Evolutionary conservation across 179 eudicot genomes (phyloP).

Genomic region (Carnegiea gigantea): DNA sequence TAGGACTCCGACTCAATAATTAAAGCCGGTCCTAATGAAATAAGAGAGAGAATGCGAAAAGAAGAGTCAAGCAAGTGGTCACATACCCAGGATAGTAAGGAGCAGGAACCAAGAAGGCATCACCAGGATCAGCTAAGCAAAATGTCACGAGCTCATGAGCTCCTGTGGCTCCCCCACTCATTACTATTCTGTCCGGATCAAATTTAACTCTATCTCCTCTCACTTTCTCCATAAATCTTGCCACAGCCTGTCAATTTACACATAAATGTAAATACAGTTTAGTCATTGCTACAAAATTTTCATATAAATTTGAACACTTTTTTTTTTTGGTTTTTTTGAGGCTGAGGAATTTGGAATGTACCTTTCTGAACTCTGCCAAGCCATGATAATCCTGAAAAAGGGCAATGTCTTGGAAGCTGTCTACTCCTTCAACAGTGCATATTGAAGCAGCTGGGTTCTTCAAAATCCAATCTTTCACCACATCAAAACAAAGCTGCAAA

Average conservation of each 20-base stretch:
- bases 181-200: constrained; percentile 74
- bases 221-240: constrained; percentile 80
- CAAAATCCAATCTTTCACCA: constrained; percentile 59
- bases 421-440: constrained; percentile 56
- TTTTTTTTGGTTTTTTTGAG: not conserved
- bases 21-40: too few relatives aligned
- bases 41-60: too few relatives aligned
- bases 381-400: constrained; percentile 82
- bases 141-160: constrained; percentile 77
- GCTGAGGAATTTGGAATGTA: constrained; percentile 17
- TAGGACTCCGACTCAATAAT: too few relatives aligned
- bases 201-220: constrained; percentile 65
- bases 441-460: constrained; percentile 62
- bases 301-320: too few relatives aligned
- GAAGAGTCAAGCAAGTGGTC: too few relatives aligned
- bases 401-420: constrained; percentile 55
- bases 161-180: constrained; percentile 97
- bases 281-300: not conserved
- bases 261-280: not conserved
- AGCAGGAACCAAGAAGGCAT: constrained; percentile 84
- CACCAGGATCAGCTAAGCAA: constrained; percentile 89
- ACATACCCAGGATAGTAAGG: constrained; percentile 93
- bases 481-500: constrained; percentile 67
- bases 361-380: constrained; percentile 61
- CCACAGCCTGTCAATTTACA: constrained; percentile 55